Evolutionary conservation across 2,329 filamentous ascomycete genomes (phyloP), one percentile per base, ranked within the genome.

Genomic region (Cladosporium halotolerans): DNA sequence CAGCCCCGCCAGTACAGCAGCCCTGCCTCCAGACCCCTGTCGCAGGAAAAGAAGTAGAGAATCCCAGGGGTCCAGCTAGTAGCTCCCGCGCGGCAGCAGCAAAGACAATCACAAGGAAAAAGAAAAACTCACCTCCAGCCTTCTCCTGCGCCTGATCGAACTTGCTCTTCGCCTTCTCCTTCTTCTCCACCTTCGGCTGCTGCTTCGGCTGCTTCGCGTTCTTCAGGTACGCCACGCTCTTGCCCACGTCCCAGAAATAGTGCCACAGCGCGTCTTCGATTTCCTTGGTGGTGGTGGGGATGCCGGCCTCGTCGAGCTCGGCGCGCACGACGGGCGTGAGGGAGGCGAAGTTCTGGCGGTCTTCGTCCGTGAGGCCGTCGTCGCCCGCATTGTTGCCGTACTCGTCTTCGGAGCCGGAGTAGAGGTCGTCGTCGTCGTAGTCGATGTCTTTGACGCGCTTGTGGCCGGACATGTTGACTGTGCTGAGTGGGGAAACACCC

Each of bases 251-350:
- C 68, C 91, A 97, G 69, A 92, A 97, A 70, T 96, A 96, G 71
- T 99, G 83, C 89, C 90, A 97, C 13, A 99, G 72, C 0, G 91
- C 81, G 57, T 97, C 92, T 68, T 95, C 83, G 57, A 96, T 92
- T 66, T 96, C 86, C 36, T 76, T 74, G 55, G 85, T 81, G 4
- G 80, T 77, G n/a, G 80, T 73, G 65, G 77, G 79, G 13, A 66
- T 32, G 11, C 58, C 61, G 13, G 59, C 60, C 47, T 68, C 65
- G 36, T 67, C 63, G 8, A 68, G 58, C 54, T 68, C 64, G 11
- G 64, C 65, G 34, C 63, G 60, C 18, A 68, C 65, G 14, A 68
- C 64, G 1, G 66, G 66, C 4, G 64, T 67, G 36, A 68, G 55
- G 13, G 47, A 59, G 16, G 62, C 57, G 55, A 68, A 68, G 51